Percentiles rank a stretch among this genome's conserved stretches.
These are phyloP conservation scores for Ophiostoma novo-ulmi DNA, from an alignment of 2,329 filamentous ascomycete species.

Conservation along the genomic window DNA sequence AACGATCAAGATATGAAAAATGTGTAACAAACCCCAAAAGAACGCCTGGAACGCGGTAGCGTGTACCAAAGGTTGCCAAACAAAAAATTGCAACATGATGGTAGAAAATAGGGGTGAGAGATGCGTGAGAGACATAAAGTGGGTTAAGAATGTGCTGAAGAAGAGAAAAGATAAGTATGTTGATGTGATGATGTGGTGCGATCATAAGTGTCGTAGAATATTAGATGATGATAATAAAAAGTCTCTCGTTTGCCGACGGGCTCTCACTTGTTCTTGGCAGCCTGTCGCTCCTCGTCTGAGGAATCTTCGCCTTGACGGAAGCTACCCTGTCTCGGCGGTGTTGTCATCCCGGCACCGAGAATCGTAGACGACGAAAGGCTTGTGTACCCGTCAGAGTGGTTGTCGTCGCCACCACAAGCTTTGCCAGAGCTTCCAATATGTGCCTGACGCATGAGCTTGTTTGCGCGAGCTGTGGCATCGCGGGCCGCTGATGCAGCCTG, in stretches of 20 bases:
- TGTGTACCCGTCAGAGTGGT: slow-evolving; percentile 43
- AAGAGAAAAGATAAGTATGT: neutral
- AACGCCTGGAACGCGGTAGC: neutral
- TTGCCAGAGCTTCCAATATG: slow-evolving; percentile 38
- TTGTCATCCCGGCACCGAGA: slow-evolving; percentile 35
- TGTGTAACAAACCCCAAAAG: neutral
- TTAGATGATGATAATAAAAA: neutral
- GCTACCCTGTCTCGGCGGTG: slow-evolving; percentile 29
- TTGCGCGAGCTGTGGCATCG: slow-evolving; percentile 39
- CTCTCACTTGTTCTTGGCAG: slow-evolving; percentile 1
- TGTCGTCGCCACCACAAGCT: slow-evolving; percentile 32
- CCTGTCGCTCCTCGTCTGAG: slow-evolving; percentile 24
- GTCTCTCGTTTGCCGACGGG: neutral
- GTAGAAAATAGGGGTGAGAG: neutral
- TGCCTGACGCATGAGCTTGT: slow-evolving; percentile 46
- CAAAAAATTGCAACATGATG: neutral
- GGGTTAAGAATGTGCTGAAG: slow-evolving; percentile 10
- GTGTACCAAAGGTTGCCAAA: neutral
- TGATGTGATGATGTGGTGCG: neutral
- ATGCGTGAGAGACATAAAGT: neutral
- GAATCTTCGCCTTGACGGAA: slow-evolving; percentile 24
- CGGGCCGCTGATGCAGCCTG: slow-evolving; percentile 59
- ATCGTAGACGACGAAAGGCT: slow-evolving; percentile 45
- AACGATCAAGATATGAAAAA: neutral
- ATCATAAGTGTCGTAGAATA: neutral